Evolutionary conservation across 2,329 filamentous ascomycete species (phyloP).

Genomic region (Colletotrichum australisinense): DNA sequence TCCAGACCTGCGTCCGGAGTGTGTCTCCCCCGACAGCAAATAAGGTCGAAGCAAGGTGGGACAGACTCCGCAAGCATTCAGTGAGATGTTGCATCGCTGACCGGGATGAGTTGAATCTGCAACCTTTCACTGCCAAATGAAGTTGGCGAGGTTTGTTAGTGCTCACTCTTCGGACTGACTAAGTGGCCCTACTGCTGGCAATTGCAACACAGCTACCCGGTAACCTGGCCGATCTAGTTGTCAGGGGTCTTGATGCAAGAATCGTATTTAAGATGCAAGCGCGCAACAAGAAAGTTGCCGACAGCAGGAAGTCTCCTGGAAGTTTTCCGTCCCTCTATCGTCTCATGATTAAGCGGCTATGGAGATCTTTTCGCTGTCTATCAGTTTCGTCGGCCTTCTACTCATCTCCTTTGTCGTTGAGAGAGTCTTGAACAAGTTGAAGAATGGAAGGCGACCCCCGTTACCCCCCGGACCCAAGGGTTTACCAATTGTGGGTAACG

Average conservation of each 20-base stretch:
- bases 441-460: constrained; percentile 2
- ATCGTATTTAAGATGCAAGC: background rate
- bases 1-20: background rate
- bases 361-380: background rate
- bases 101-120: background rate
- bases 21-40: background rate
- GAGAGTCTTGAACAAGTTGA: background rate
- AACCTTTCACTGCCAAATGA: background rate
- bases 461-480: constrained; percentile 44
- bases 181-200: background rate
- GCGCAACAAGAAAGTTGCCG: background rate
- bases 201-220: background rate
- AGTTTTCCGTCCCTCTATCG: background rate
- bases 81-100: background rate
- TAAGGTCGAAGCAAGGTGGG: background rate
- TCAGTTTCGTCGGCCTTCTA: background rate
- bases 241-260: no score
- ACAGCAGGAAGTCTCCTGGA: background rate
- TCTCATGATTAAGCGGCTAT: background rate
- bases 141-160: background rate
- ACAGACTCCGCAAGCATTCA: background rate
- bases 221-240: background rate
- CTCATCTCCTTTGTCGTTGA: background rate
- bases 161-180: background rate
- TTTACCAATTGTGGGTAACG: constrained; percentile 57